phyloP scores from a whole-genome alignment of 2,329 filamentous ascomycete species.

The Phaeosphaeriaceae sp. region DNA sequence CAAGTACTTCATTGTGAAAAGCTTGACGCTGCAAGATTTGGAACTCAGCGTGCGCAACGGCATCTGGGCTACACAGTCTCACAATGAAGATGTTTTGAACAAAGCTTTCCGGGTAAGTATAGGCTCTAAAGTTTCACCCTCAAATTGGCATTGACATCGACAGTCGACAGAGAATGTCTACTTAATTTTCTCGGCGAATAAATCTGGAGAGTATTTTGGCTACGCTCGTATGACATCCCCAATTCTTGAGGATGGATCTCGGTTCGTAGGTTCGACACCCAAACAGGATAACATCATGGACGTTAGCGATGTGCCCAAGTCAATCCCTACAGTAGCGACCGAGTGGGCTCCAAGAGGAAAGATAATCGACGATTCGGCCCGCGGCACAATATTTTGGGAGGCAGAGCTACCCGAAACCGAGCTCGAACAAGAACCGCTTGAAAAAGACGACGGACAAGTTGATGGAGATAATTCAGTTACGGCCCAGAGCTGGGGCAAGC shows the following conservation, averaged over 20 bases:
- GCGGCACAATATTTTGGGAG: slow-evolving; percentile 98
- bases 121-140: too few relatives aligned
- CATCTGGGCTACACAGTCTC: slow-evolving; percentile 92
- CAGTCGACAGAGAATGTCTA: slow-evolving; percentile 84
- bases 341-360: slow-evolving; percentile 79
- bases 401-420: slow-evolving; percentile 67
- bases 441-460: slow-evolving; percentile 36
- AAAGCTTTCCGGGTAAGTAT: slow-evolving; percentile 75
- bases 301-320: slow-evolving; percentile 73
- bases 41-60: slow-evolving; percentile 86
- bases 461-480: slow-evolving; percentile 49
- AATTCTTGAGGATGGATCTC: slow-evolving; percentile 74
- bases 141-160: slow-evolving; percentile 25
- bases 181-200: slow-evolving; percentile 94
- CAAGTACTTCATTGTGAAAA: slow-evolving; percentile 92
- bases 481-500: slow-evolving; percentile 81
- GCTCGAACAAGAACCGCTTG: slow-evolving; percentile 56
- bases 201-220: slow-evolving; percentile 95
- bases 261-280: slow-evolving; percentile 59
- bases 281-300: slow-evolving; percentile 62
- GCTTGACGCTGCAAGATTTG: slow-evolving; percentile 86
- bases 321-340: slow-evolving; percentile 79
- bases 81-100: slow-evolving; percentile 87
- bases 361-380: slow-evolving; percentile 89
- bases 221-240: slow-evolving; percentile 89